Evolutionary conservation across 129 eudicot genomes (phyloP), one percentile per base, ranked within the genome.

Genomic region (Ambrosia artemisiifolia): DNA sequence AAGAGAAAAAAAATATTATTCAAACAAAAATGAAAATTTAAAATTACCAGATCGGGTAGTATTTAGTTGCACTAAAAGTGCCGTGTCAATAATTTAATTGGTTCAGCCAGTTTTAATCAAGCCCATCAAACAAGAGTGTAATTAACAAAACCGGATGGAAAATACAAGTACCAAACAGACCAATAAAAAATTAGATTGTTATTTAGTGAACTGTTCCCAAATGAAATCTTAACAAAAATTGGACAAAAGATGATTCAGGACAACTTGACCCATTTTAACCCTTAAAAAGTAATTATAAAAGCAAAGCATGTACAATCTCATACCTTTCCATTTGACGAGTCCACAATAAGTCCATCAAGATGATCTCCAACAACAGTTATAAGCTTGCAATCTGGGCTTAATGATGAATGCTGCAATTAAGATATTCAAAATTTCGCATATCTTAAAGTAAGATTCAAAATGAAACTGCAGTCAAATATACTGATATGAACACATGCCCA

Each of bases 241-340:
- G 10, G 65, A 24, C 38, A 59, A 28, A 59, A 59, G 65, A 33
- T 60, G 43, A 10, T 3, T 11, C 63, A 3, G 63, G 63, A 18
- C 43, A 60, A 13, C 44, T 40, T 4, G 19, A 32, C 19, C 18
- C 40, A 32, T 32, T 14, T 60, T 28, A 6, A 24, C 34, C 63
- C 36, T 20, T 20, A 56, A 49, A 19, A 19, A 2, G 32, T 56
- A 56, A 9, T 20, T 13, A n/a, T 1, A 36, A 70, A 18, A 54
- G 12, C 19, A 7, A 30, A 1, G 57, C 17, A 51, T 32, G 61
- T 14, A 69, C 30, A 16, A 43, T 38, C 18, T 9, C 68, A 69
- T 89, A 90, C 98, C 86, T 89, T 89, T 66, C 96, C 96, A 50
- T 67, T 84, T 48, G 75, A 71, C n/a, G 96, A 81, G 63, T 92